Base-by-base conservation (phyloP, 768 basidiomycete genomes). In the Fistulinella prunicolor region DNA sequence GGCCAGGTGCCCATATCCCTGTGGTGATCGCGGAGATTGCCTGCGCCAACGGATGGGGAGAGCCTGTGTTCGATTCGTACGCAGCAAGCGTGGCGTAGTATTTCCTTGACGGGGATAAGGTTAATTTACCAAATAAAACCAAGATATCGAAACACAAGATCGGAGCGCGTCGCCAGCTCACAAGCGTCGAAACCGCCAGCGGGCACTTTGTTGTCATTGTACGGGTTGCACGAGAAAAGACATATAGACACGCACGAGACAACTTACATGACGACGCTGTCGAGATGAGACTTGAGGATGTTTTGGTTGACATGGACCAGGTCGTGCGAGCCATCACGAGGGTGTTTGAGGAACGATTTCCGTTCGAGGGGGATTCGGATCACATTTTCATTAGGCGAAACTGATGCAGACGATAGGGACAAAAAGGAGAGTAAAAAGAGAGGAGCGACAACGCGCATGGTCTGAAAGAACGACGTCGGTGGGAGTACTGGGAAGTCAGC, bases 51-150 rank as follows among this genome's bases (percentile, higher is more conserved):
- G 73, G 69, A 51, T 76, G 77, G 0, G 55, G 52, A 13, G 51
- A 43, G 9, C 79, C 78, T 6, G 71, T 76, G 55, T 79, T 79
- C n/a, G 43, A 62, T 49, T 73, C 56, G 46, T 68, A 79, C 8
- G 76, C 72, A 30, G 57, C 60, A 47, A 79, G 72, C 14, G 74
- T 71, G n/a, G 56, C 59, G 17, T 57, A 53, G 40, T 75, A 58
- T 68, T 80, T 80, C 34, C 78, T 78, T 51, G 28, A 30, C 5
- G 10, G 34, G 14, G 13, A 38, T 20, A 24, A 22, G 9, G 45
- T 56, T 17, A 51, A 20, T 32, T 49, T n/a, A n/a, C n/a, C n/a
- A n/a, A n/a, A n/a, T n/a, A n/a, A n/a, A n/a, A 44, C n/a, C 13
- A 22, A 28, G 38, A 44, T 19, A 12, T 32, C n/a, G 12, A 43